Base-by-base conservation (phyloP, 129 eudicot genomes). In the Tanacetum coccineum region DNA sequence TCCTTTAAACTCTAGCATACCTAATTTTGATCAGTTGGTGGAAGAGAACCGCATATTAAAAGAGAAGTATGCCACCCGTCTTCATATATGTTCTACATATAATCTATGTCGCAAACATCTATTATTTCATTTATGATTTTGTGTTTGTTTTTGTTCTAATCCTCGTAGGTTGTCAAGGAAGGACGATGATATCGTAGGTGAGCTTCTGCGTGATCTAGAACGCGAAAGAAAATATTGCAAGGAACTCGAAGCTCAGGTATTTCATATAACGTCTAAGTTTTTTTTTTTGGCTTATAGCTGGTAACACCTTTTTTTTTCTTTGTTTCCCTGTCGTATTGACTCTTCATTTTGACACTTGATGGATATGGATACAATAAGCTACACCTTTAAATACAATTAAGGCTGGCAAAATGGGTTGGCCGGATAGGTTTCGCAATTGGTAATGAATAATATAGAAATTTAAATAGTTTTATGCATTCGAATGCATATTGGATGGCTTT, bases 171-270 rank as follows among this genome's bases (percentile, higher is more conserved):
- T 88, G 80, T 63, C 73, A 46, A 68, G 73, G 67, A 79, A 72
- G 62, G 94, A 88, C 36, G 89, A 78, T 2, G 83, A 74, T 30
- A 58, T 76, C 15, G 59, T 81, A 44, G 89, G 75, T 78, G 82
- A 80, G 40, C 28, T 84, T 74, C 74, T 67, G 51, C 81, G 36
- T 32, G 89, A 88, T 71, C 61, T 92, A 56, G 83, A 78, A 65
- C 28, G 39, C 6, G 84, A 86, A 65, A 84, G 62, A 79, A 84
- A 67, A 14, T 78, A 74, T 58, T 56, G 78, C 80, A 82, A 76
- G 71, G 81, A 71, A 62, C 86, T 92, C 32, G 96, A 86, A 80
- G 78, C 81, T 52, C 77, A 92, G 98, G 98, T 88, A 80, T 42
- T 62, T 21, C 48, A 6, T 53, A 25, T 63, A 12, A 59, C 2